These are phyloP conservation scores for Candida boleticola DNA, from an alignment of 805 yeast species.

Conservation along the genomic window DNA sequence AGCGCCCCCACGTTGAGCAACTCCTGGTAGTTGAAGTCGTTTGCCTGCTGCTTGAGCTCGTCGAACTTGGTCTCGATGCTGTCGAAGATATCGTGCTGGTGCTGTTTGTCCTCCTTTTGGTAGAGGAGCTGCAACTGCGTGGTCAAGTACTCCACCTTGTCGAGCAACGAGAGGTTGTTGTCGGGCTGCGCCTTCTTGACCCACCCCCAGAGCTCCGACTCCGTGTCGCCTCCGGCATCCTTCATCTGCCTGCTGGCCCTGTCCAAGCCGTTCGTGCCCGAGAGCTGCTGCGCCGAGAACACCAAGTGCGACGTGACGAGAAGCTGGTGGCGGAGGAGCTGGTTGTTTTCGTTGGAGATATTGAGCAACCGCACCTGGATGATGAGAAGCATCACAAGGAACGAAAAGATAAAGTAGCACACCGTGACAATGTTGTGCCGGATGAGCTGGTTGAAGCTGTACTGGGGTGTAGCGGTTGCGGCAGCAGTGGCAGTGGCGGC, in stretches of 20 bases:
- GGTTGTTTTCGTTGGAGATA: slow-evolving; percentile 20
- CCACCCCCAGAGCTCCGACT: slow-evolving; percentile 22
- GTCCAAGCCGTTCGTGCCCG: slow-evolving; percentile 2
- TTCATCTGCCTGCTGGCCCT: neutral
- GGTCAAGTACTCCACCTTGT: slow-evolving; percentile 19
- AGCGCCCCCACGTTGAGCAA: slow-evolving; percentile 11
- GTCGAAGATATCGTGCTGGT: neutral
- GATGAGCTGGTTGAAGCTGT: slow-evolving; percentile 7
- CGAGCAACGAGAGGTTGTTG: slow-evolving; percentile 14
- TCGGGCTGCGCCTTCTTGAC: slow-evolving; percentile 11
- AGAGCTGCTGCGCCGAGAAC: slow-evolving; percentile 4
- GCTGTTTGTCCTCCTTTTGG: slow-evolving; percentile 6
- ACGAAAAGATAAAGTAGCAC: slow-evolving; percentile 17
- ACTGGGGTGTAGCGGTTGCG: slow-evolving; percentile 1
- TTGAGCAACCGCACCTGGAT: slow-evolving; percentile 19
- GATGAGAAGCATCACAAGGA: slow-evolving; percentile 18
- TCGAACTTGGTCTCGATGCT: neutral
- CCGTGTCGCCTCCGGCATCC: neutral
- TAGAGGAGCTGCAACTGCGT: slow-evolving; percentile 14
- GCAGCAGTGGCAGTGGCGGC: neutral
- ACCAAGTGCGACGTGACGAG: slow-evolving; percentile 16
- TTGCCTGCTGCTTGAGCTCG: slow-evolving; percentile 10
- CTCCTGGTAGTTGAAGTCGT: slow-evolving; percentile 13
- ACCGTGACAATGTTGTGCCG: slow-evolving; percentile 14
- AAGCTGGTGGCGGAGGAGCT: slow-evolving; percentile 19